Evolutionary conservation across 257 asterid species (phyloP).

Genomic region (Primulina huaijiensis): DNA sequence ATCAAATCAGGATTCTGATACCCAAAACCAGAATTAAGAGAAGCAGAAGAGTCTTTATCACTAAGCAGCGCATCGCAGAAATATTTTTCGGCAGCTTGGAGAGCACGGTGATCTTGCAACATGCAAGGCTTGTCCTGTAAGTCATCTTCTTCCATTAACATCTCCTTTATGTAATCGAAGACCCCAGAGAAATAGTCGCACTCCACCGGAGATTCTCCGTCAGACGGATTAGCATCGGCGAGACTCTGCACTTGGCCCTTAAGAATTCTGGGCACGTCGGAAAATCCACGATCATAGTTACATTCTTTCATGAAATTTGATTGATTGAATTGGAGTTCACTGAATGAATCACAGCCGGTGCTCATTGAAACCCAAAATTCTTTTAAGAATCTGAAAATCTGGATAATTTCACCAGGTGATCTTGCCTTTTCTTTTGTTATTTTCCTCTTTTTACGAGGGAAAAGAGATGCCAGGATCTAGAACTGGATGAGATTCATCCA

Average conservation of each 20-base stretch:
- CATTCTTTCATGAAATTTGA: not conserved
- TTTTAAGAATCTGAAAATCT: too few species aligned
- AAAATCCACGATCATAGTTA: constrained; percentile 3
- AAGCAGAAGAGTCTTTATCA: constrained; percentile 17
- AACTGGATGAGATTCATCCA: too few species aligned
- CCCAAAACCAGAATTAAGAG: too few species aligned
- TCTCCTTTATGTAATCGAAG: constrained; percentile 50
- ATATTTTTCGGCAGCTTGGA: constrained; percentile 69
- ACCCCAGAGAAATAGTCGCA: constrained; percentile 59
- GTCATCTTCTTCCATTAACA: constrained; percentile 72
- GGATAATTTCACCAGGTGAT: too few species aligned
- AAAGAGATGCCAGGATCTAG: too few species aligned
- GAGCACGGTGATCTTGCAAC: constrained; percentile 61
- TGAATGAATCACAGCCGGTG: too few species aligned
- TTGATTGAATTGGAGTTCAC: too few species aligned
- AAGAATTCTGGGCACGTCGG: not conserved
- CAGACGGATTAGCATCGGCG: not conserved
- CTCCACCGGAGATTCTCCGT: constrained; percentile 29
- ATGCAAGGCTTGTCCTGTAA: constrained; percentile 43
- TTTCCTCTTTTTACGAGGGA: too few species aligned
- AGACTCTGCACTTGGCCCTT: not conserved
- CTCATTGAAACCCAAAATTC: too few species aligned
- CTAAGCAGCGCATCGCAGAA: constrained; percentile 44
- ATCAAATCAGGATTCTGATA: not conserved
- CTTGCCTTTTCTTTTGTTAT: too few species aligned